Percentiles rank a stretch among this genome's conserved stretches.
phyloP scores from a whole-genome alignment of 2,329 filamentous ascomycete species.

The Chaetomium strumarium region DNA sequence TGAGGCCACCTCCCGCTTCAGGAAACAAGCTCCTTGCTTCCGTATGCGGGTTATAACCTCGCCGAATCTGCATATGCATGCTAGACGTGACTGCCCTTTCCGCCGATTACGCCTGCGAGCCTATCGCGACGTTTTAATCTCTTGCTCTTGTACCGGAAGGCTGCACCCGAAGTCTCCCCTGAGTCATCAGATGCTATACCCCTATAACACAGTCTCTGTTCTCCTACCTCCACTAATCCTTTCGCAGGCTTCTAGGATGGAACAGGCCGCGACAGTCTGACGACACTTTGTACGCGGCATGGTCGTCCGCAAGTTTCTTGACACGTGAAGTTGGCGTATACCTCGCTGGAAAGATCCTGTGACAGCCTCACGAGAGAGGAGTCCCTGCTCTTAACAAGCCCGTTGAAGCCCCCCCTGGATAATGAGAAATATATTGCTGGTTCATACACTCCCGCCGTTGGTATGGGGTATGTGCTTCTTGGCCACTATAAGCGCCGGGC shows the following conservation, averaged over 20 bases:
- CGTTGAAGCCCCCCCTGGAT: background rate
- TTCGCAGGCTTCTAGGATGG: background rate
- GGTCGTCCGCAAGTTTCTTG: background rate
- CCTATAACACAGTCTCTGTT: background rate
- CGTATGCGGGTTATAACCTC: constrained; percentile 3
- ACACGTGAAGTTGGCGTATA: background rate
- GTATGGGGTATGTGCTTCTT: background rate
- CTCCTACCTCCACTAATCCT: background rate
- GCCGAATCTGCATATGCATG: background rate
- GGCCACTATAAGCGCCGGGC: background rate
- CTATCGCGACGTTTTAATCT: background rate
- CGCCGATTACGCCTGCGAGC: background rate
- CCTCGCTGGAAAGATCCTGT: background rate
- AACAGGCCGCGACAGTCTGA: background rate
- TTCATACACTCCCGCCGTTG: background rate
- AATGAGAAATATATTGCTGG: constrained; percentile 15
- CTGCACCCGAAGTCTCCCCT: background rate
- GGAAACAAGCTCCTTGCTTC: constrained; percentile 10
- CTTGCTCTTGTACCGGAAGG: background rate
- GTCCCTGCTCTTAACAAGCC: background rate
- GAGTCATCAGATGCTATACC: background rate
- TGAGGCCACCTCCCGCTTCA: constrained; percentile 3
- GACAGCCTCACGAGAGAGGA: background rate
- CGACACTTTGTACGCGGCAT: background rate
- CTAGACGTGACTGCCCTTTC: background rate